phyloP scores from a whole-genome alignment of 768 basidiomycete species.

The Mycena belliarum region DNA sequence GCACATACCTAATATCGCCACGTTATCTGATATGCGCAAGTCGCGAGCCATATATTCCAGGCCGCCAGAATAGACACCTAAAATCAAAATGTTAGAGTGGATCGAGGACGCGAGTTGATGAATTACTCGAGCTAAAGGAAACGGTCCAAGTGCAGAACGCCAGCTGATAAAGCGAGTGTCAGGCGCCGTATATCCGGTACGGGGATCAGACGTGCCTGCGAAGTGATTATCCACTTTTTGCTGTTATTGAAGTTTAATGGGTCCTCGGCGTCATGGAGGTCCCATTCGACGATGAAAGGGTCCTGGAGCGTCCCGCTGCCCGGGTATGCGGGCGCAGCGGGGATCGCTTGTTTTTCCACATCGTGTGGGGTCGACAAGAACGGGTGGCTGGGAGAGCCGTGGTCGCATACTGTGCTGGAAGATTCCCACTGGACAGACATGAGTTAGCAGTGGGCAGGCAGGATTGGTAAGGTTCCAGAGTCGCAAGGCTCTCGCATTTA shows the following conservation, averaged over 20 bases:
- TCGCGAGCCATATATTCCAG: slow-evolving; percentile 44
- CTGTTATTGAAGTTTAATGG: slow-evolving; percentile 56
- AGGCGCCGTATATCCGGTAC: not conserved
- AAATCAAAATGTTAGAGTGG: not conserved
- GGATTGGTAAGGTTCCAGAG: not conserved
- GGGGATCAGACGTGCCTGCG: slow-evolving; percentile 38
- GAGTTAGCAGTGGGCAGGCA: not conserved
- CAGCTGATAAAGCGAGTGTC: slow-evolving; percentile 32
- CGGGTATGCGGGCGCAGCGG: slow-evolving; percentile 30
- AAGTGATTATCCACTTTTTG: slow-evolving; percentile 56
- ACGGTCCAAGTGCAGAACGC: slow-evolving; percentile 57
- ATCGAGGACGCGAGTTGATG: not conserved
- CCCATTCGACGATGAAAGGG: slow-evolving; percentile 59
- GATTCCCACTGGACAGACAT: slow-evolving; percentile 25
- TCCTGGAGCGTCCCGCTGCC: slow-evolving; percentile 49
- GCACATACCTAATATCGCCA: slow-evolving; percentile 50
- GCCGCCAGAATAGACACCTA: slow-evolving; percentile 48
- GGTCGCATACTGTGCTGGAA: slow-evolving; percentile 26
- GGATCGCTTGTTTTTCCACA: slow-evolving; percentile 1
- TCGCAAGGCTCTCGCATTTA: slow-evolving; percentile 4
- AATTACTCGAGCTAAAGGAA: slow-evolving; percentile 57
- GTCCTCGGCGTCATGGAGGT: slow-evolving; percentile 48
- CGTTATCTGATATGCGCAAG: slow-evolving; percentile 48
- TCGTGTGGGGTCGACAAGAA: slow-evolving; percentile 10
- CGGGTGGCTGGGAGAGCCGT: slow-evolving; percentile 17